These are phyloP conservation scores for Beauveria bassiana DNA, from an alignment of 2,329 filamentous ascomycete genomes.

Conservation along the genomic window DNA sequence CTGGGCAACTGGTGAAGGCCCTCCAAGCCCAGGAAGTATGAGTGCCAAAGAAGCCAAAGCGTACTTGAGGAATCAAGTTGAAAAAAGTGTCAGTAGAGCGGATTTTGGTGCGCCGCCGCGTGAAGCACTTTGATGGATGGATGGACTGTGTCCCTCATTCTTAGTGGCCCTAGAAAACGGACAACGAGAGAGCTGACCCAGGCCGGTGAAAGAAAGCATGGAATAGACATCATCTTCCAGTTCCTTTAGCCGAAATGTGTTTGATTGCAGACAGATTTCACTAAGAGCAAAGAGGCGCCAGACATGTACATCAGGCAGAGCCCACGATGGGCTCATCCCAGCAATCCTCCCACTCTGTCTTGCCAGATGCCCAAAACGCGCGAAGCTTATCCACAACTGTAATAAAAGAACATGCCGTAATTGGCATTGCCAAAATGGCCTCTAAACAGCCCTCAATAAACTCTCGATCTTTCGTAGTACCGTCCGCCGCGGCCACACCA, in stretches of 20 bases:
- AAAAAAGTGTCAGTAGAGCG: not conserved
- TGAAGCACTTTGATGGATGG: too few relatives aligned
- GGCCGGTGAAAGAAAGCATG: too few relatives aligned
- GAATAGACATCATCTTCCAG: too few relatives aligned
- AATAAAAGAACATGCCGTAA: not conserved
- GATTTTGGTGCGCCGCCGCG: too few relatives aligned
- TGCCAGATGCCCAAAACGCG: not conserved
- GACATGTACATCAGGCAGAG: not conserved
- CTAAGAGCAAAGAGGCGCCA: not conserved
- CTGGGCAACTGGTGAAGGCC: slow-evolving; percentile 53
- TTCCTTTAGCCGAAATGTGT: too few relatives aligned
- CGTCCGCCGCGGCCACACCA: not conserved
- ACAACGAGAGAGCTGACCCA: too few relatives aligned
- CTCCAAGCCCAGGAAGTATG: slow-evolving; percentile 49
- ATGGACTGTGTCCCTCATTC: too few relatives aligned
- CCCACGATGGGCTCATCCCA: slow-evolving; percentile 1
- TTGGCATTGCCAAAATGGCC: not conserved
- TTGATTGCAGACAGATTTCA: not conserved
- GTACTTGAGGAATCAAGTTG: slow-evolving; percentile 9
- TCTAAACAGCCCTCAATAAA: not conserved
- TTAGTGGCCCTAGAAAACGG: too few relatives aligned
- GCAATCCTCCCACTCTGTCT: not conserved
- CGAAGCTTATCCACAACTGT: not conserved
- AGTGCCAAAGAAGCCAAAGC: slow-evolving; percentile 10
- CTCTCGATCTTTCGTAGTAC: not conserved